phyloP scores from a whole-genome alignment of 768 basidiomycete species.

The Mrakia hoshinonis region DNA sequence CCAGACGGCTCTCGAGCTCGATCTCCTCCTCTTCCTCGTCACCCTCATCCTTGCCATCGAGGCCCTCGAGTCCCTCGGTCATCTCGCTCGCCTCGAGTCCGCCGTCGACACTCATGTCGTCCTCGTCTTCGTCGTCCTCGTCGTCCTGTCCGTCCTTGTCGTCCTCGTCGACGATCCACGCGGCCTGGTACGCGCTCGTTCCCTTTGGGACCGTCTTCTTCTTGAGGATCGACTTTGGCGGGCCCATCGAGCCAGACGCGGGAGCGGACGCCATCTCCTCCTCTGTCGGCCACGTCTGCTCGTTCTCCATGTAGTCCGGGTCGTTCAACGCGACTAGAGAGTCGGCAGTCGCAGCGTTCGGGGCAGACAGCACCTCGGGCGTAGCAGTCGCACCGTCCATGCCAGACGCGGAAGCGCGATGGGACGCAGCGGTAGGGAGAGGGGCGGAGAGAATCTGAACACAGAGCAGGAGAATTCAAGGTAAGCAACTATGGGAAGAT shows the following conservation, averaged over 20 bases:
- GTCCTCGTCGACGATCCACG: conserved; percentile 85
- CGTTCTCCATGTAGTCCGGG: conserved; percentile 80
- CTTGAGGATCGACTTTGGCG: conserved; percentile 40
- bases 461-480: not conserved
- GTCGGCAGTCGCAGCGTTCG: conserved; percentile 56
- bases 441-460: conserved; percentile 63
- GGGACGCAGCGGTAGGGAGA: conserved; percentile 34
- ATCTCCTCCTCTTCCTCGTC: conserved; percentile 42
- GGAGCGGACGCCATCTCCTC: conserved; percentile 63
- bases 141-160: conserved; percentile 47
- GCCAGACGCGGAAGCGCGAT: conserved; percentile 29
- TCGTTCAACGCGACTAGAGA: conserved; percentile 79
- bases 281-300: conserved; percentile 98
- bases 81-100: conserved; percentile 38
- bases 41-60: conserved; percentile 34
- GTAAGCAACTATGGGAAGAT: no score
- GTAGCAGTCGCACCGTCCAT: conserved; percentile 39
- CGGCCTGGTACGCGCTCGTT: conserved; percentile 91
- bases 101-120: conserved; percentile 33
- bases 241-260: conserved; percentile 13
- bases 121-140: conserved; percentile 45
- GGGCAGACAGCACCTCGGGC: conserved; percentile 55
- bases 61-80: conserved; percentile 36
- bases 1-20: conserved; percentile 46
- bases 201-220: conserved; percentile 80